These are phyloP conservation scores for Chytriomyces hyalinus DNA, from an alignment of 192 early-diverging fungal genomes.

Conservation along the genomic window DNA sequence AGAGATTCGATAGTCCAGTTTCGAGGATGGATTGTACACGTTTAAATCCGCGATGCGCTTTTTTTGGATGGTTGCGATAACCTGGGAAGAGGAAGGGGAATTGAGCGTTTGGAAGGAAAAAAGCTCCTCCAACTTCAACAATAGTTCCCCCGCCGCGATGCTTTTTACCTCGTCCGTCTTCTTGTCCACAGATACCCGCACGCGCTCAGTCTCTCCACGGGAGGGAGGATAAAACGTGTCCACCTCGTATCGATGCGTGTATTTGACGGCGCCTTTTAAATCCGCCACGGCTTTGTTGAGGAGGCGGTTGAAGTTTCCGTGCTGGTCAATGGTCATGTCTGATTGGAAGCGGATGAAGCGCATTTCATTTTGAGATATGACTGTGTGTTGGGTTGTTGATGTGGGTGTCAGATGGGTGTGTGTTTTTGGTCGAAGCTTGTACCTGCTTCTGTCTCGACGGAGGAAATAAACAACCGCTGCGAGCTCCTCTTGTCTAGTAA, in stretches of 20 bases:
- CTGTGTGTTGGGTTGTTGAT: background rate
- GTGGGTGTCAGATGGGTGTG: too few relatives aligned
- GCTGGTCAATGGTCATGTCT: constrained; percentile 86
- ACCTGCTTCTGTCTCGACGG: constrained; percentile 71
- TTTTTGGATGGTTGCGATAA: constrained; percentile 64
- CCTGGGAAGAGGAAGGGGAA: constrained; percentile 10
- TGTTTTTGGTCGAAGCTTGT: constrained; percentile 1
- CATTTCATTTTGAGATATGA: constrained; percentile 7
- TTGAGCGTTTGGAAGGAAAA: background rate
- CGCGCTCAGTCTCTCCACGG: constrained; percentile 11
- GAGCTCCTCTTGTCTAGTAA: constrained; percentile 71
- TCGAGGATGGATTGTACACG: constrained; percentile 78
- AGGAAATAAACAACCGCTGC: constrained; percentile 61
- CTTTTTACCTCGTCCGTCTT: constrained; percentile 50
- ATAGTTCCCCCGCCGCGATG: background rate
- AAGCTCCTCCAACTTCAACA: background rate
- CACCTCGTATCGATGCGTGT: constrained; percentile 75
- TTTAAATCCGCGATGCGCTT: constrained; percentile 83
- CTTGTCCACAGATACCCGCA: constrained; percentile 42
- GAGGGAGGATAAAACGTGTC: constrained; percentile 62
- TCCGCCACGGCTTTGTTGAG: constrained; percentile 73
- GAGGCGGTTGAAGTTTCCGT: constrained; percentile 80
- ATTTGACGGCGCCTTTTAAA: constrained; percentile 54
- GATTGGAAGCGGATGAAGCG: constrained; percentile 71
- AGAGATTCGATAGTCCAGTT: constrained; percentile 86